Evolutionary conservation across 495 filamentous ascomycete genomes (phyloP).

Genomic region (Aspergillus nanangensis): DNA sequence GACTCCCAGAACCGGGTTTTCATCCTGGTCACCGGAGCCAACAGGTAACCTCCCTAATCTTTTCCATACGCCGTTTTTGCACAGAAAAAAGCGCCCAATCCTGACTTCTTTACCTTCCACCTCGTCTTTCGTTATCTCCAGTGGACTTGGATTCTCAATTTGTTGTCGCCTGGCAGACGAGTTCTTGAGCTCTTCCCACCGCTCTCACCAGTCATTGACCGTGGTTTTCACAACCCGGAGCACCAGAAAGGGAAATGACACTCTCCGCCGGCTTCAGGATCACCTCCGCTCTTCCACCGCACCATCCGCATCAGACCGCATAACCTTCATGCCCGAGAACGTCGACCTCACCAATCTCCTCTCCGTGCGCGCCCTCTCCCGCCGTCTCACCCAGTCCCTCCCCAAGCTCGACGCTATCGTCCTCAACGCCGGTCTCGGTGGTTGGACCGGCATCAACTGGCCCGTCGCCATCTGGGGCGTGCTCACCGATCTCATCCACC

Average conservation of each 20-base stretch:
- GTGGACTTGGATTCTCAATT: slow-evolving; percentile 85
- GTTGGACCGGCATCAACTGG: slow-evolving; percentile 80
- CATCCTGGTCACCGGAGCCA: slow-evolving; percentile 48
- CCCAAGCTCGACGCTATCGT: slow-evolving; percentile 75
- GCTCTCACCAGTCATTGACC: slow-evolving; percentile 48
- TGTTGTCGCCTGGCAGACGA: slow-evolving; percentile 87
- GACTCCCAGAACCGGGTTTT: slow-evolving; percentile 22
- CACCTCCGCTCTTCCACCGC: slow-evolving; percentile 27
- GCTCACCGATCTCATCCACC: slow-evolving; percentile 58
- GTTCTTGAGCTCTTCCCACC: slow-evolving; percentile 66
- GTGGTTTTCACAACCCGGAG: slow-evolving; percentile 51
- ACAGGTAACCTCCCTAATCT: slow-evolving; percentile 32
- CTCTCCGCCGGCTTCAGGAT: slow-evolving; percentile 32
- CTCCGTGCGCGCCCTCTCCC: slow-evolving; percentile 50
- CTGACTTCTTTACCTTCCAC: slow-evolving; percentile 7
- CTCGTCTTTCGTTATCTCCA: slow-evolving; percentile 27
- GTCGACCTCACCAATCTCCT: slow-evolving; percentile 54
- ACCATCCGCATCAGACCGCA: slow-evolving; percentile 22
- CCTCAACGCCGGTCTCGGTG: slow-evolving; percentile 88
- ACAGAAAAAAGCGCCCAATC: not conserved
- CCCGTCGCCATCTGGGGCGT: slow-evolving; percentile 52
- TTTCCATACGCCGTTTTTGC: not conserved
- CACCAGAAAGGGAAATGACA: slow-evolving; percentile 39
- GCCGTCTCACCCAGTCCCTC: slow-evolving; percentile 39
- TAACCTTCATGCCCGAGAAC: slow-evolving; percentile 44